phyloP scores from a whole-genome alignment of 2,329 filamentous ascomycete species.

The Penicillium sp. region DNA sequence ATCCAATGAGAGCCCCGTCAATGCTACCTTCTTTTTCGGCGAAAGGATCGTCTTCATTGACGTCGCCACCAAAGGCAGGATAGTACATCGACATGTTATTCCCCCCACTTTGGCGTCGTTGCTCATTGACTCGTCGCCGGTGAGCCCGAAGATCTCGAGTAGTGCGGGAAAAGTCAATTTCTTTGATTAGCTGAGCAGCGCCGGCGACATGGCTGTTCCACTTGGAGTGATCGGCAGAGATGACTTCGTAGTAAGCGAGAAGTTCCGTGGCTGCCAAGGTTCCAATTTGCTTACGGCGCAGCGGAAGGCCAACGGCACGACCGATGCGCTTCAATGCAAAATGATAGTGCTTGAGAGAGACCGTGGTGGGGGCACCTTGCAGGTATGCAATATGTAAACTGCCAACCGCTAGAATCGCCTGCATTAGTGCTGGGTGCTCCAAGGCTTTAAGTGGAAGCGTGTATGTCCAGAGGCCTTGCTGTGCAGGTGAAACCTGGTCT shows the following conservation, averaged over 20 bases:
- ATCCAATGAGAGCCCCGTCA: conserved; percentile 58
- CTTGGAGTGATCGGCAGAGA: conserved; percentile 89
- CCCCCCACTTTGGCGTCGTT: conserved; percentile 30
- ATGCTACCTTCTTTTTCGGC: conserved; percentile 48
- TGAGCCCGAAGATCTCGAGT: conserved; percentile 68
- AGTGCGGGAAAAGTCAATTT: conserved; percentile 75
- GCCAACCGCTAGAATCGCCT: conserved; percentile 83
- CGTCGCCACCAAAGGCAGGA: conserved; percentile 32
- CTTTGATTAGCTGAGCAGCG: conserved; percentile 74
- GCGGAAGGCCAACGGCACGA: conserved; percentile 67
- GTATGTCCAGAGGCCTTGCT: conserved; percentile 64
- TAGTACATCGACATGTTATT: conserved; percentile 18
- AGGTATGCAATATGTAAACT: conserved; percentile 86
- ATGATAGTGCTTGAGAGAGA: conserved; percentile 89
- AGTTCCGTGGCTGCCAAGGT: conserved; percentile 86
- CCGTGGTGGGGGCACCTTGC: conserved; percentile 69
- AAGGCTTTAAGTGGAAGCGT: conserved; percentile 81
- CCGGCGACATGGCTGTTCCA: conserved; percentile 93
- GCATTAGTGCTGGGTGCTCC: conserved; percentile 79
- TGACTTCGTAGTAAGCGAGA: conserved; percentile 89
- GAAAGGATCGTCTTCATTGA: conserved; percentile 44
- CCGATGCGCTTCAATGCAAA: conserved; percentile 76
- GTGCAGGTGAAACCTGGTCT: conserved; percentile 59
- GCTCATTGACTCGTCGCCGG: conserved; percentile 49
- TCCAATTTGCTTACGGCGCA: conserved; percentile 68